Evolutionary conservation across 371 early-diverging fungal genomes (phyloP), one percentile per base, ranked within the genome.

Genomic region (Smittium mucronatum): DNA sequence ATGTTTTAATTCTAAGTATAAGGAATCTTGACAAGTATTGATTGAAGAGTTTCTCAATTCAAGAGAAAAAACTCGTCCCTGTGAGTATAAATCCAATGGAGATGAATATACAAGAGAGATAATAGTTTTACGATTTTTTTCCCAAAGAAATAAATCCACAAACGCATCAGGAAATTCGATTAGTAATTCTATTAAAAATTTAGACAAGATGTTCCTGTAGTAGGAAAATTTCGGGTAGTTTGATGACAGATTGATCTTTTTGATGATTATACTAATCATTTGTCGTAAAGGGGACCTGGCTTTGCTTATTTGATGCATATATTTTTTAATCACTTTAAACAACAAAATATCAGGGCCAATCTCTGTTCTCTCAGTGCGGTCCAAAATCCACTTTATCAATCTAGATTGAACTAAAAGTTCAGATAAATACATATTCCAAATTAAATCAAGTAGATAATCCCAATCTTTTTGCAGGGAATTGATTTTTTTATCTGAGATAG

Each of bases 291-390:
- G 57, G 34, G 30, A 36, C 26, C 69, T 16, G 16, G 69, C 32
- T 69, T 69, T 61, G 29, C 69, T 8, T 63, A 69, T 69, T 58
- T 69, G 63, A 25, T 29, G 1, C 17, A 1, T 34, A 36, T 69
- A 69, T 16, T 11, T 11, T 25, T 25, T 31, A 17, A 58, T 36
- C 65, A 69, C 29, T 31, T 61, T 33, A 15, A 69, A 33, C 17
- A 69, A n/a, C 15, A 47, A 1, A 5, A 58, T 58, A 28, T 17
- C 28, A 25, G 28, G 15, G 25, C 34, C 69, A 21, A 21, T 29
- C 1, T 36, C 36, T 30, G 47, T 36, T 36, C 28, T 33, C 28
- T 36, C 67, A 33, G 47, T 36, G 25, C 25, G 30, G 47, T 67
- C 67, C 31, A 67, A 47, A 30, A 67, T 47, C 67, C 67, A 67